phyloP scores from a whole-genome alignment of 2,329 filamentous ascomycete species.

The Phyllosticta citrichinensis region DNA sequence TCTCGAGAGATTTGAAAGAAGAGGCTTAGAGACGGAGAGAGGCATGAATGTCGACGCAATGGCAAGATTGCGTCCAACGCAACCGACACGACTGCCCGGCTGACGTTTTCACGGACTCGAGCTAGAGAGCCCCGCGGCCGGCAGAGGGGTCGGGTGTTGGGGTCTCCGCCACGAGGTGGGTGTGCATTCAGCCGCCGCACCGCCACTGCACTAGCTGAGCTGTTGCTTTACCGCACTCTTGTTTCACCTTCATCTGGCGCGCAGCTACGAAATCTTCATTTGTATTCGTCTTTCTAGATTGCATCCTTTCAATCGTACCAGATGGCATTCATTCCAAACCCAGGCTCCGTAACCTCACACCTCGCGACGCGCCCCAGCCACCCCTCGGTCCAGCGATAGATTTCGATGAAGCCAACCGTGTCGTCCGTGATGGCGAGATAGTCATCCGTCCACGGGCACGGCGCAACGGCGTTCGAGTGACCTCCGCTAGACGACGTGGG shows the following conservation, averaged over 20 bases:
- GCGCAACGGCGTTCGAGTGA: constrained; percentile 79
- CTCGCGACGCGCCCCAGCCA: constrained; percentile 68
- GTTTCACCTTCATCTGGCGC: neutral
- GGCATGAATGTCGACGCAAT: neutral
- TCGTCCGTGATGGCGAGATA: constrained; percentile 88
- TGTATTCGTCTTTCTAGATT: neutral
- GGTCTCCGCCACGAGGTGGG: neutral
- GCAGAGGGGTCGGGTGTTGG: constrained; percentile 5
- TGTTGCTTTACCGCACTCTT: constrained; percentile 1
- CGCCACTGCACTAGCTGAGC: neutral
- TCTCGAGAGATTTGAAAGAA: neutral
- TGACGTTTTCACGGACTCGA: neutral
- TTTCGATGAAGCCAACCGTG: constrained; percentile 76
- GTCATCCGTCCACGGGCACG: constrained; percentile 75
- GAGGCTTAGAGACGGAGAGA: neutral
- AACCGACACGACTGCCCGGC: neutral
- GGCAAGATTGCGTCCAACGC: neutral
- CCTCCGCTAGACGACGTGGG: constrained; percentile 81
- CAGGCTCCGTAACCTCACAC: constrained; percentile 70
- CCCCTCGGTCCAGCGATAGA: constrained; percentile 79
- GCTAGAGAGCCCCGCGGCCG: constrained; percentile 3
- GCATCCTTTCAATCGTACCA: constrained; percentile 62
- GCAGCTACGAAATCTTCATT: neutral
- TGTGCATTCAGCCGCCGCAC: neutral
- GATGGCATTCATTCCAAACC: constrained; percentile 93